These are phyloP conservation scores for Gracilaria vermiculophylla DNA, from an alignment of 23 red algal genomes.

Conservation along the genomic window DNA sequence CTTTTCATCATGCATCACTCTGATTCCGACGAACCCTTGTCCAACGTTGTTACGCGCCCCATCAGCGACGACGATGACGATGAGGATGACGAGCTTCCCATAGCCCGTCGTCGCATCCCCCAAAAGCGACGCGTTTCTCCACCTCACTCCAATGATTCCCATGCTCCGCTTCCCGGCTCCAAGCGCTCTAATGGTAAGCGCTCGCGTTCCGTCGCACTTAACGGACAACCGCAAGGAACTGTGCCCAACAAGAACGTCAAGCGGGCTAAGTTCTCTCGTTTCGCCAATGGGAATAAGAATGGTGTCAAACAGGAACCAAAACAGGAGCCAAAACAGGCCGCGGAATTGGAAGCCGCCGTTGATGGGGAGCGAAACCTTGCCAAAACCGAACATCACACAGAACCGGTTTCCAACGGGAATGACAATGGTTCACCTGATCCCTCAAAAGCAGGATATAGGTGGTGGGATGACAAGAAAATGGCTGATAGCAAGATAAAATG, in stretches of 20 bases:
- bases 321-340: background rate
- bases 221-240: background rate
- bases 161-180: background rate
- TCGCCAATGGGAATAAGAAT: constrained; percentile 5
- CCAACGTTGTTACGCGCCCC: background rate
- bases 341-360: background rate
- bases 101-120: constrained; percentile 12
- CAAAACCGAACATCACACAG: background rate
- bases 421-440: background rate
- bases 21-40: constrained; percentile 17
- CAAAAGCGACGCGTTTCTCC: constrained; percentile 30
- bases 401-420: background rate
- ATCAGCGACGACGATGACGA: constrained; percentile 21
- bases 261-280: background rate
- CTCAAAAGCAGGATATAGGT: constrained; percentile 44
- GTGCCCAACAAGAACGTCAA: background rate
- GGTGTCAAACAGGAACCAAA: constrained; percentile 7
- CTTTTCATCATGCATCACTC: background rate
- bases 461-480: constrained; percentile 52
- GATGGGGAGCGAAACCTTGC: background rate
- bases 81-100: constrained; percentile 26
- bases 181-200: constrained; percentile 15
- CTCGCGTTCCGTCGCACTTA: background rate
- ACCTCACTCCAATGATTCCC: background rate
- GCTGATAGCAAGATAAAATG: constrained; percentile 76